Conservation (phyloP, 2,329 filamentous ascomycete species). For the Aureobasidium lini region DNA sequence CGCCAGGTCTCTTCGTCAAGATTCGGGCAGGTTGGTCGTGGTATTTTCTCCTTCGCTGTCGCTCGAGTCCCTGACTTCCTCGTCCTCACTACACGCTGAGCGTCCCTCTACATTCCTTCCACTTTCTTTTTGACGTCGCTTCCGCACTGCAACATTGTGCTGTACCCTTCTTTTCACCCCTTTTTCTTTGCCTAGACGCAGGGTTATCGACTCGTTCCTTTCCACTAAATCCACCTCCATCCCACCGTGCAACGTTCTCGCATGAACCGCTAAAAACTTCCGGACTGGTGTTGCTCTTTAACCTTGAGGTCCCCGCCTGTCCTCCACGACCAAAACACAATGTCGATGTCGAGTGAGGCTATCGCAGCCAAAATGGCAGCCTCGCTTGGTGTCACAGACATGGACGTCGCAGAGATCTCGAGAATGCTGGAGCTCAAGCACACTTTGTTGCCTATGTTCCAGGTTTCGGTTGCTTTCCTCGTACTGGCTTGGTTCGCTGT, state of each 20-base stretch:
- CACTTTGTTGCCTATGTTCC: conserved; percentile 1
- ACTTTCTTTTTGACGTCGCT: background rate
- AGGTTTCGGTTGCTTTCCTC: conserved; percentile 29
- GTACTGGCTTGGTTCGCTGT: conserved; percentile 27
- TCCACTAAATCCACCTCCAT: background rate
- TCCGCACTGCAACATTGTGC: background rate
- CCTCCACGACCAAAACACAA: background rate
- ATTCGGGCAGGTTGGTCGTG: background rate
- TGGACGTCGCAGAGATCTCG: background rate
- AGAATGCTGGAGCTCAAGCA: background rate
- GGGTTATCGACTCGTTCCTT: background rate
- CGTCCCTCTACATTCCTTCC: conserved; percentile 2
- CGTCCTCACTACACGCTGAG: background rate
- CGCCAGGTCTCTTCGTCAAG: background rate
- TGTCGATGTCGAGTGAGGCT: background rate
- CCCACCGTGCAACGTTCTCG: background rate
- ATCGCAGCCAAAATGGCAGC: background rate
- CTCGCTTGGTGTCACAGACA: background rate
- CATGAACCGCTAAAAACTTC: conserved; percentile 7
- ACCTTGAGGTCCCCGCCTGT: background rate
- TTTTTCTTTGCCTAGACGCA: conserved; percentile 5
- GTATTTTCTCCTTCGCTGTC: background rate
- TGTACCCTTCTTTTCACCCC: background rate
- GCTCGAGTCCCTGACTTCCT: background rate
- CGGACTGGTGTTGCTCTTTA: conserved; percentile 4